These are phyloP conservation scores for Penstemon eatonii DNA, from an alignment of 257 asterid genomes.

Conservation along the genomic window DNA sequence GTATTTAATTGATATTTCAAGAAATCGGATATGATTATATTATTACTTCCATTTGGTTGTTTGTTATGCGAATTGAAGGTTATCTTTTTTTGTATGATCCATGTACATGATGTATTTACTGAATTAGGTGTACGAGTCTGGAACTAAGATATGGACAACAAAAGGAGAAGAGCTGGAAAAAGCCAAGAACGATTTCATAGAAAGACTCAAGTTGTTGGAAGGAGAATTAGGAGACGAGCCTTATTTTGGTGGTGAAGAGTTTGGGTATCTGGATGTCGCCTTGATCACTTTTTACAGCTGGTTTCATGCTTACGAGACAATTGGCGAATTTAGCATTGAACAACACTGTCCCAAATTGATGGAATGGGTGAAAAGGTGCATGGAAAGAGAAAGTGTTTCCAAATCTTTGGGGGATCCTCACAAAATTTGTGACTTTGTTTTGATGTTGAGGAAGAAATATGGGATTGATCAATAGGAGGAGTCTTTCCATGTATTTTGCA, in stretches of 20 bases:
- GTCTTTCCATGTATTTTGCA: too few species aligned
- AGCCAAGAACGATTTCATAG: too few species aligned
- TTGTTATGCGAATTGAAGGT: too few species aligned
- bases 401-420: conserved; percentile 38
- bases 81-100: too few species aligned
- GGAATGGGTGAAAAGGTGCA: conserved; percentile 46
- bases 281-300: conserved; percentile 29
- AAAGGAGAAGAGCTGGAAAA: too few species aligned
- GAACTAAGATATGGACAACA: conserved; percentile 27
- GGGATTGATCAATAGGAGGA: conserved; percentile 21
- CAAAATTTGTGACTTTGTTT: conserved; percentile 29
- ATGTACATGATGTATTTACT: too few species aligned
- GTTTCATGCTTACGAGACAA: conserved; percentile 41
- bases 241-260: not conserved
- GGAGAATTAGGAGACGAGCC: too few species aligned
- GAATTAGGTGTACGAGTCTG: conserved; percentile 32
- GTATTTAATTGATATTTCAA: too few species aligned
- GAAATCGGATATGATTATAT: not conserved
- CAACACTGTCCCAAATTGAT: conserved; percentile 42
- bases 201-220: too few species aligned
- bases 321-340: conserved; percentile 36
- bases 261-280: conserved; percentile 44
- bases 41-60: too few species aligned
- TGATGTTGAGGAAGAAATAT: conserved; percentile 19
- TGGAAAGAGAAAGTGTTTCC: conserved; percentile 38